Conservation (phyloP, 1,139 yeast species). For the Blastobotrys raffinosifermentans region DNA sequence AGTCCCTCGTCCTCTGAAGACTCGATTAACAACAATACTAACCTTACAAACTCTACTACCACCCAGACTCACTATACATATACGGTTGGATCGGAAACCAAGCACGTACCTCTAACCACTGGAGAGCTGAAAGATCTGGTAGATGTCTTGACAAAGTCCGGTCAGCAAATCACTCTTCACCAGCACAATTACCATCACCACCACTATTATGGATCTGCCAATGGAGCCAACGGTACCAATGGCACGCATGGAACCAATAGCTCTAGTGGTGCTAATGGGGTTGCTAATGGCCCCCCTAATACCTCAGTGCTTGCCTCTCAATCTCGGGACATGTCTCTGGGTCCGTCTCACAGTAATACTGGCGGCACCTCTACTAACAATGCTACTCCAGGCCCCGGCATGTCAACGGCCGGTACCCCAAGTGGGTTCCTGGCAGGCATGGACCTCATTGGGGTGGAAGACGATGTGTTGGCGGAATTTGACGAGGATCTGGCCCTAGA, state of each 20-base stretch:
- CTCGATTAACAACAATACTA: neutral
- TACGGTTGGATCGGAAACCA: slow-evolving; percentile 9
- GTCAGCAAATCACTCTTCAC: slow-evolving; percentile 64
- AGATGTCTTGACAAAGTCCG: slow-evolving; percentile 54
- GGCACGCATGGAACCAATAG: slow-evolving; percentile 7
- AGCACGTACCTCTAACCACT: slow-evolving; percentile 8
- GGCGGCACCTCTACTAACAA: neutral
- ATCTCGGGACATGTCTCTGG: no score
- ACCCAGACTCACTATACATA: slow-evolving; percentile 14
- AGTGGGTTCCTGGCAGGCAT: slow-evolving; percentile 18
- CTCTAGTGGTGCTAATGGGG: slow-evolving; percentile 2
- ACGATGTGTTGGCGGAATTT: slow-evolving; percentile 20
- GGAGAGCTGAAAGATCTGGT: slow-evolving; percentile 27
- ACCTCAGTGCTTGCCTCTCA: neutral
- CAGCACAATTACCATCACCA: slow-evolving; percentile 68
- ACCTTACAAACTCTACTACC: slow-evolving; percentile 11
- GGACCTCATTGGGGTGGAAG: slow-evolving; percentile 22
- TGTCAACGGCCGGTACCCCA: slow-evolving; percentile 14
- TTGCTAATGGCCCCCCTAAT: neutral
- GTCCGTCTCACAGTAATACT: neutral
- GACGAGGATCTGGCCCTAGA: slow-evolving; percentile 20
- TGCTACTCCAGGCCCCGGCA: slow-evolving; percentile 3
- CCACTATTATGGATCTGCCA: slow-evolving; percentile 14
- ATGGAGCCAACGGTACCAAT: slow-evolving; percentile 6
- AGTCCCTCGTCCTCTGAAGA: neutral